Evolutionary conservation across 129 eudicot species (phyloP), one percentile per base, ranked within the genome.

Genomic region (Chrysanthemum seticuspe): DNA sequence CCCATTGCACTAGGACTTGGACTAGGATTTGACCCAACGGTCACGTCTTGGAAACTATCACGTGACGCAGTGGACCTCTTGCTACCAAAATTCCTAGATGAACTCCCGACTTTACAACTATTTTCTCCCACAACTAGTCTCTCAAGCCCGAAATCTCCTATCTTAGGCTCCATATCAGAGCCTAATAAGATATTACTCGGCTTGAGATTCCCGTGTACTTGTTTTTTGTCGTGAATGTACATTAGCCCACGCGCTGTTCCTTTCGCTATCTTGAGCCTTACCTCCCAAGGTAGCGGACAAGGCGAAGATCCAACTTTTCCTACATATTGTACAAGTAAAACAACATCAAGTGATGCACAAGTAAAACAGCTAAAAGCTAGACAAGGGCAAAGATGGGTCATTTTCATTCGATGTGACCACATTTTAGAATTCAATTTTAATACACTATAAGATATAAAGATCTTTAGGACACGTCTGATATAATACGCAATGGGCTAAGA

Each of bases 281-380:
- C 71, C 62, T 85, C 97, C 99, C 99, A 95, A 2, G 96, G 96
- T 71, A 95, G 36, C 27, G 88, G 88, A 73, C 96, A 90, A 5
- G 99, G 99, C 13, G 99, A 88, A 2, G 97, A 90, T 18, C 99
- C 97, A 15, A 81, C 84, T 82, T 95, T 95, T n/a, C 96, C 99
- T 95, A 76, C 70, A 63, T 61, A 15, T 27, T 21, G 19, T 65
- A 25, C 71, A 78, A 55, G 74, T 59, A 55, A 4, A 47, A 11
- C 16, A 51, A 49, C 16, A 59, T 19, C 0, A 64, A 15, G 60
- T 45, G 27, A 58, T 72, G 45, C 16, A 64, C 58, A 29, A 48
- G 31, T 36, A 3, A 10, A 58, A 40, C 34, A 70, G 64, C 9
- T 61, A 67, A 27, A 68, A 8, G 68, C 56, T 48, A 53, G 49